Conservation (phyloP, 768 basidiomycete genomes). For the Amanita thiersii region DNA sequence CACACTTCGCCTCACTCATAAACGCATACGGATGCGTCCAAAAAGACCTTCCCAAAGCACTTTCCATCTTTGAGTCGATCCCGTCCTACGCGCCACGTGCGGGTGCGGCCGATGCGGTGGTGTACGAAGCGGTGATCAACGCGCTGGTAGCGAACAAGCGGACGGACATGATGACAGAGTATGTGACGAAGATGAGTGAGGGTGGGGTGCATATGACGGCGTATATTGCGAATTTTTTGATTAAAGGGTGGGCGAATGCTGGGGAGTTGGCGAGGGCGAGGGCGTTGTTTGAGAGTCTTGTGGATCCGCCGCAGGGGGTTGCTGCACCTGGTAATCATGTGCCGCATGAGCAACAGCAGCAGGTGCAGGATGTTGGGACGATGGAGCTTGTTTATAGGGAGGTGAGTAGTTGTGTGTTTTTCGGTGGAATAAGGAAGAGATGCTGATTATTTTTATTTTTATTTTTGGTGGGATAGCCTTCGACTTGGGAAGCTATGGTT, state of each 20-base stretch:
- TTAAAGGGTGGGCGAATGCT: constrained; percentile 61
- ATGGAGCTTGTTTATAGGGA: constrained; percentile 76
- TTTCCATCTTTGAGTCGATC: constrained; percentile 73
- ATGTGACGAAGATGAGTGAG: constrained; percentile 50
- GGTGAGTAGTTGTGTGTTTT: constrained; percentile 34
- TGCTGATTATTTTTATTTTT: constrained; percentile 4
- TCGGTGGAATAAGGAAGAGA: neutral
- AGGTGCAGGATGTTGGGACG: neutral
- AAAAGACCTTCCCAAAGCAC: constrained; percentile 71
- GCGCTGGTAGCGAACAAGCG: constrained; percentile 73
- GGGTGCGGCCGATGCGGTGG: constrained; percentile 67
- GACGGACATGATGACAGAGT: constrained; percentile 66
- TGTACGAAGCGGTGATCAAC: constrained; percentile 87
- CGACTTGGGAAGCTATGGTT: constrained; percentile 95
- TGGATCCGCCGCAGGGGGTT: constrained; percentile 75
- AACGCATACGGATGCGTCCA: constrained; percentile 79
- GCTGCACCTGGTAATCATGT: constrained; percentile 88
- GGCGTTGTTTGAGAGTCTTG: constrained; percentile 68
- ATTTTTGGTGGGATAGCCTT: constrained; percentile 43
- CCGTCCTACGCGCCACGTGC: constrained; percentile 35
- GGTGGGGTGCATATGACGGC: constrained; percentile 83
- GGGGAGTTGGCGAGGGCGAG: constrained; percentile 69
- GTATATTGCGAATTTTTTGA: constrained; percentile 86
- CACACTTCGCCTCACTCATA: constrained; percentile 74
- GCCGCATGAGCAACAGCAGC: constrained; percentile 37